Base-by-base conservation (phyloP, 2,329 filamentous ascomycete genomes). In the Clarireedia paspali region DNA sequence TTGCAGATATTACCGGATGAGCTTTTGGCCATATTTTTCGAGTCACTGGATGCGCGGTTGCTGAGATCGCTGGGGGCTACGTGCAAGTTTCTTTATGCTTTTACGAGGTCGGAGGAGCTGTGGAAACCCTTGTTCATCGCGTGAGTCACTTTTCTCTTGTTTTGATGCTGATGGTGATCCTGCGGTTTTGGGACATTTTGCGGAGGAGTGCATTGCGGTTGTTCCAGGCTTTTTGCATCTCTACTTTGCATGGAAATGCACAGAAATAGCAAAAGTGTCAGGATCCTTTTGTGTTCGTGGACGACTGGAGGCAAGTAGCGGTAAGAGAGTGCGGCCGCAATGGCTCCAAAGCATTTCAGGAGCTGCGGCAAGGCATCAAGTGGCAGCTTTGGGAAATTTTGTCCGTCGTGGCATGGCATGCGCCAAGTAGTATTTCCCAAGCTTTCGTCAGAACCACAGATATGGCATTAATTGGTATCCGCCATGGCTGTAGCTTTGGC, bases 41-140 rank as follows among this genome's bases (percentile, higher is more conserved):
- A 96, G 70, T 82, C 76, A 64, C 76, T 96, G 47, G 85, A 91
- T 64, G 75, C 80, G 49, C 64, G 70, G 9, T 75, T 77, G 52
- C 73, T 97, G 52, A 71, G 85, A 55, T 73, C 72, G 6, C 73
- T 97, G 44, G 89, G 90, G 7, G 80, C 81, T 55, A 88, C 91
- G 5, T 96, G 91, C 75, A 89, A 84, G 69, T 91, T 89, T 53
- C 73, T 97, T 15, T 92, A 91, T 75, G 91, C 91, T 1, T 95
- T 92, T 68, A 88, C 86, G 54, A 78, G 85, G 50, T 83, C 83
- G 48, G 92, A 96, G 61, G 92, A 97, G 65, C 70, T 96, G 38
- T 97, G 92, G 92, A 91, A 94, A 71, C 72, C 84, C 17, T 71
- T 96, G 20, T 95, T 92, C 66, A 78, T 95, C 61, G 81, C 83